Evolutionary conservation across 2,329 filamentous ascomycete genomes (phyloP), one percentile per base, ranked within the genome.

Genomic region (Cladosporium colombiae): DNA sequence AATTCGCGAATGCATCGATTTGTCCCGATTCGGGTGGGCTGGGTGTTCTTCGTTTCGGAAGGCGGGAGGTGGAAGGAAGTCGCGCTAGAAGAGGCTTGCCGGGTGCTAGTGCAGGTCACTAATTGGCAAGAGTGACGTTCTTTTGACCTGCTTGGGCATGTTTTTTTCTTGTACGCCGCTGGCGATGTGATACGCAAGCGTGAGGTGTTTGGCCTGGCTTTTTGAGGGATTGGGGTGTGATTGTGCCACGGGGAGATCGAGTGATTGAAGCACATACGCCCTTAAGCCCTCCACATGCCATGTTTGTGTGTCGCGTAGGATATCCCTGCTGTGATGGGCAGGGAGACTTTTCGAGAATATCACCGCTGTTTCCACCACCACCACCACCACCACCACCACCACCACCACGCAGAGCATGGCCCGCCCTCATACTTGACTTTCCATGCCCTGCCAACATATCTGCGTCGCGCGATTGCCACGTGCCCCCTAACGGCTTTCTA

Each of bases 341-440:
- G 31, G 6, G 52, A 62, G 61, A 63, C 33, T 44, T 40, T 55
- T 63, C 61, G 44, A 23, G 61, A 63, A 63, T 27, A 63, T 56
- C 29, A 46, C 29, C 60, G 60, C 27, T 21, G 60, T 56, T 56
- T 56, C 50, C 49, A 35, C 31, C 31, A 33, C 31, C 27, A 11
- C 33, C 11, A 23, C 46, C 49, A 35, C 31, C 31, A 33, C 50
- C 49, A 35, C 31, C 31, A 33, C 50, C 49, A 35, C 31, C 31
- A 33, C 31, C 27, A 11, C 33, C 11, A 23, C 46, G 60, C 29
- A 21, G n/a, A n/a, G 33, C 33, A 23, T 21, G 49, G 49, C 23
- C 49, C 25, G 35, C 7, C 14, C 35, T 49, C 23, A 49, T 60
- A 60, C 40, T 23, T 31, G 40, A 31, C 49, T 29, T 29, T 16